Evolutionary conservation across 805 yeast genomes (phyloP), one percentile per base, ranked within the genome.

Genomic region (Saturnispora saitoi): DNA sequence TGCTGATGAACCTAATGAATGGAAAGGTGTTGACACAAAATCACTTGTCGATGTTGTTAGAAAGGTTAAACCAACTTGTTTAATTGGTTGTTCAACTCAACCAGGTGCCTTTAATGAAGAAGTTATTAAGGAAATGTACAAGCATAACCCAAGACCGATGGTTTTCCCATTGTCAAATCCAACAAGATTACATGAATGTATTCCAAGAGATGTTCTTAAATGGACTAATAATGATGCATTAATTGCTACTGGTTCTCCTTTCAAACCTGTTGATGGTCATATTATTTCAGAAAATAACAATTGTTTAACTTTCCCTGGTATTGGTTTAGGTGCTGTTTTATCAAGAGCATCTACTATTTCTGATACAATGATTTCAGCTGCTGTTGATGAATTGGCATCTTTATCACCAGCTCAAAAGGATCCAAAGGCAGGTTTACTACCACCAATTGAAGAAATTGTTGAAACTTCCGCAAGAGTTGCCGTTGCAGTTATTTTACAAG

Each of bases 221-320:
- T 93, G 97, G 96, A 91, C 98, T 20, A 83, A 90, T 58, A 83
- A 83, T 65, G 78, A 85, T 59, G 98, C 96, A 3, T 69, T 91
- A 54, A 86, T 90, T 47, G 99, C 98, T 20, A 93, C 98, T 1
- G 98, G 98, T 22, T 91, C 98, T n/a, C 98, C 98, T 36, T 93
- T 93, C 76, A 78, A 77, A 55, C 95, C 96, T 14, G 97, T 91
- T 39, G 77, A 89, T 56, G 97, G 96, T 15, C 81, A 81, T 66
- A 80, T 76, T 51, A 89, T 91, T 55, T 86, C 96, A 11, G 98
- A 91, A 65, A 91, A 91, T 74, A 91, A 91, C 73, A 91, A 91
- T 74, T 90, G 97, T 71, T 88, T 90, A 70, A 81, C 96, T 0
- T 91, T 91, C 86, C 98, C 99, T 31, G 99, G 98, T 64, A 89